Evolutionary conservation across 139 green algal genomes (phyloP).

Genomic region (Coccomyxa sp.): DNA sequence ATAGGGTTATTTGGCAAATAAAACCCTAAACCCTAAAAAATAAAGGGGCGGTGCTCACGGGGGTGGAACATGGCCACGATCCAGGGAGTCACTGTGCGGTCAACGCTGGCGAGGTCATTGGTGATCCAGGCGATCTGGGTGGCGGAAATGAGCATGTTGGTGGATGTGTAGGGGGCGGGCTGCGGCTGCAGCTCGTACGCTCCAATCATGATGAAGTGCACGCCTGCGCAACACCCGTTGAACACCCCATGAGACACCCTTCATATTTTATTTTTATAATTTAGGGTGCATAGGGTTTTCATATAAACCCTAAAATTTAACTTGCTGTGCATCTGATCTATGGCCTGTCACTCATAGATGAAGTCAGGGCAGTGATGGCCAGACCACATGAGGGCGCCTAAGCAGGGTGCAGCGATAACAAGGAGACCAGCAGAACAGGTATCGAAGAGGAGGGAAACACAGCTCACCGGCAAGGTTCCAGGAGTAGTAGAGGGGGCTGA

Average conservation of each 20-base stretch:
- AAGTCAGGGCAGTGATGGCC: neutral
- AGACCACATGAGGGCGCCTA: neutral
- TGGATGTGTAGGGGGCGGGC: neutral
- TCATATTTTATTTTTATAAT: too few species aligned
- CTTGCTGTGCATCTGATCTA: too few species aligned
- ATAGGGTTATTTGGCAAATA: too few species aligned
- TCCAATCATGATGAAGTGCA: neutral
- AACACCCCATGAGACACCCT: neutral
- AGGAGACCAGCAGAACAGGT: neutral
- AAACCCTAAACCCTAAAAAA: too few species aligned
- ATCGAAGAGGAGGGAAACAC: neutral
- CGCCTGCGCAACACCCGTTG: neutral
- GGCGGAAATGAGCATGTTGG: neutral
- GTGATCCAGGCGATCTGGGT: constrained; percentile 8
- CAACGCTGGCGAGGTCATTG: constrained; percentile 5
- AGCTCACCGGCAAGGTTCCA: neutral
- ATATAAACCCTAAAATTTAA: too few species aligned
- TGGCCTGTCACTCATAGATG: too few species aligned
- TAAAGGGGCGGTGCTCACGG: neutral
- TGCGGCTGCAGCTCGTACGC: neutral
- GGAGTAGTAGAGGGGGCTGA: neutral
- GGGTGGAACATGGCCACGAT: neutral
- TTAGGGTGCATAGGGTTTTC: too few species aligned
- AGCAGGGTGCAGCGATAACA: neutral
- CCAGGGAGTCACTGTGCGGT: constrained; percentile 12